These are phyloP conservation scores for Acorus calamus DNA, from an alignment of 106 monocot genomes.

Conservation along the genomic window DNA sequence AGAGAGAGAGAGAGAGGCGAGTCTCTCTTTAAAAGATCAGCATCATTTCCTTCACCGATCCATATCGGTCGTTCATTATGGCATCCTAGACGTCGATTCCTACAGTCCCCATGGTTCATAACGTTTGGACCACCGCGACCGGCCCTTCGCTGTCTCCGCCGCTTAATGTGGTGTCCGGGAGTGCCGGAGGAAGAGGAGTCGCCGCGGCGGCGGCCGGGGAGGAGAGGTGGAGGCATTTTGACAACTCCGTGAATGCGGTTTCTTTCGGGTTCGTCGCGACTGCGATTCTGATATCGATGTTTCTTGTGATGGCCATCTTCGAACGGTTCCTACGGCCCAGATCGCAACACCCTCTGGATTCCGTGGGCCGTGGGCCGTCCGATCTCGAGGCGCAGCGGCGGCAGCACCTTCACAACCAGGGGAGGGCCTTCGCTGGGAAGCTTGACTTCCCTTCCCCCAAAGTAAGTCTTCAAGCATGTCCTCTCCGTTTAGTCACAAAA, in stretches of 20 bases:
- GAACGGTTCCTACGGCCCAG: conserved; percentile 11
- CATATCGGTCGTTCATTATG: no score
- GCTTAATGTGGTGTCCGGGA: background rate
- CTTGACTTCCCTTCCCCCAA: conserved; percentile 28
- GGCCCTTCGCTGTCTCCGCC: background rate
- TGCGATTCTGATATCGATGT: conserved; percentile 3
- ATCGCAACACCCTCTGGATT: background rate
- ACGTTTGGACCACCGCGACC: no score
- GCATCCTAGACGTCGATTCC: no score
- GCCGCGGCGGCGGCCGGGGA: background rate
- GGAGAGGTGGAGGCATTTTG: conserved; percentile 20
- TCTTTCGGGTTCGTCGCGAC: conserved; percentile 24
- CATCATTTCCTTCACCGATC: no score
- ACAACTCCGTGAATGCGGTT: conserved; percentile 17
- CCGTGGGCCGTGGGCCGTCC: no score
- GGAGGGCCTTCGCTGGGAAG: conserved; percentile 9
- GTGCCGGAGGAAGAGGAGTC: no score
- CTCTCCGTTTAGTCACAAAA: background rate
- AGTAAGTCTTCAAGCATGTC: conserved; percentile 10
- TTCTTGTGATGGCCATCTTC: conserved; percentile 19
- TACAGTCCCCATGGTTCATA: no score
- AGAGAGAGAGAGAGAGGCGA: no score
- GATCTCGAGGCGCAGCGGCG: conserved; percentile 26
- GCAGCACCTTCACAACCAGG: no score
- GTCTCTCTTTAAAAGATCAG: no score